phyloP scores from a whole-genome alignment of 257 asterid genomes.

The Coffea eugenioides region DNA sequence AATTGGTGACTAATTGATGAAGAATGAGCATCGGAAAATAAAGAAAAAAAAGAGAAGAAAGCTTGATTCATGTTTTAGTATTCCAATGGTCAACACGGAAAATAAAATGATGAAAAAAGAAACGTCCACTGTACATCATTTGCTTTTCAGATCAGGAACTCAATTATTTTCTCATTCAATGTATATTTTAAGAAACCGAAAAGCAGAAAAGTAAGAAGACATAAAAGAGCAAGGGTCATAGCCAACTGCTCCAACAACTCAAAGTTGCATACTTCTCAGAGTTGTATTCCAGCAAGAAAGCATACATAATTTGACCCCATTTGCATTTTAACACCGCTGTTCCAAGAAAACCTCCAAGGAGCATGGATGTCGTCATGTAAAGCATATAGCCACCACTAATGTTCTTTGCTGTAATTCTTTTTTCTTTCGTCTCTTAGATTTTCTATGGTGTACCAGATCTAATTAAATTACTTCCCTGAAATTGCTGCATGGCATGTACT shows the following conservation, averaged over 20 bases:
- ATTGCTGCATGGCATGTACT: not conserved
- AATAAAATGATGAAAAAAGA: not conserved
- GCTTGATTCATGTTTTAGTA: not conserved
- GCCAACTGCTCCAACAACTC: not conserved
- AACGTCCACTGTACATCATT: not conserved
- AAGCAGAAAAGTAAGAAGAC: not conserved
- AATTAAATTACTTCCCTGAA: not conserved
- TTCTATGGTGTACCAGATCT: too few species aligned
- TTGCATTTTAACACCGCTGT: not conserved
- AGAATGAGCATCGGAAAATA: too few species aligned
- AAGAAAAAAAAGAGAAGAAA: too few species aligned
- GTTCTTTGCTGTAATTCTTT: not conserved
- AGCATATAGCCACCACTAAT: not conserved
- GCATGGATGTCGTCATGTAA: not conserved
- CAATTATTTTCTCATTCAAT: not conserved
- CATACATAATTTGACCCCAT: not conserved
- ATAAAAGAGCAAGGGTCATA: not conserved
- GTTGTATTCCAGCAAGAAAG: slow-evolving; percentile 2
- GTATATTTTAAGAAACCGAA: not conserved
- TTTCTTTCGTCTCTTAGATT: too few species aligned
- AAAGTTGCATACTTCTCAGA: not conserved
- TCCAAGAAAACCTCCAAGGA: not conserved
- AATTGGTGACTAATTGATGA: not conserved
- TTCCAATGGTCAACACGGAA: not conserved
- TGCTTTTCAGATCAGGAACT: not conserved